phyloP scores from a whole-genome alignment of 768 basidiomycete genomes.

The Chlorophyllum brunneum region DNA sequence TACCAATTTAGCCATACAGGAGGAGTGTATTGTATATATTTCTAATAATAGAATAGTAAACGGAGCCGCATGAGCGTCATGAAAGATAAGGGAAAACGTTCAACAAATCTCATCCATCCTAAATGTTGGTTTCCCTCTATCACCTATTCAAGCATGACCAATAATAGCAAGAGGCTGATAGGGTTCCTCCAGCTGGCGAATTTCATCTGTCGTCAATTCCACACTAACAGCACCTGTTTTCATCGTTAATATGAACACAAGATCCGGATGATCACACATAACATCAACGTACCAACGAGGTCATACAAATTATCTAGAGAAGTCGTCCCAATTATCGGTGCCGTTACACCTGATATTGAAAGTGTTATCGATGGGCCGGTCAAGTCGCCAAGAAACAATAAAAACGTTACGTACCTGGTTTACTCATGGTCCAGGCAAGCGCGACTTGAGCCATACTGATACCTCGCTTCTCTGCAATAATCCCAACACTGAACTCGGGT shows the following conservation, averaged over 20 bases:
- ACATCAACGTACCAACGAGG: conserved; percentile 40
- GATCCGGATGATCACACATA: neutral
- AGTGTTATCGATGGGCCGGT: neutral
- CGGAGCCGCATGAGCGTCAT: too few relatives aligned
- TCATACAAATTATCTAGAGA: conserved; percentile 48
- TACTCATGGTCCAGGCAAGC: conserved; percentile 46
- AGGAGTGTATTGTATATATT: too few relatives aligned
- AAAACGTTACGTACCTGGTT: conserved; percentile 26
- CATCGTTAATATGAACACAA: neutral
- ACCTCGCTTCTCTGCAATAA: conserved; percentile 46
- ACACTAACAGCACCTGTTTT: neutral
- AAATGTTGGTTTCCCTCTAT: too few relatives aligned
- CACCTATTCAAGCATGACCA: neutral
- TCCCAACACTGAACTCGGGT: conserved; percentile 38
- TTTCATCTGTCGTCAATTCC: neutral
- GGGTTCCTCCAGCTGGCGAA: neutral
- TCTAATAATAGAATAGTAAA: too few relatives aligned
- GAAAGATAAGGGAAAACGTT: too few relatives aligned
- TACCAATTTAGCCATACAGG: too few relatives aligned
- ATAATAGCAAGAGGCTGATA: neutral
- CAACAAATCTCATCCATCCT: too few relatives aligned
- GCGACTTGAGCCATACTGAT: conserved; percentile 55
- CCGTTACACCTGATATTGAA: conserved; percentile 34
- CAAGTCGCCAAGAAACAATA: neutral
- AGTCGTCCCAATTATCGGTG: conserved; percentile 55